Conservation (phyloP, 805 yeast species). For the Candida verbasci region DNA sequence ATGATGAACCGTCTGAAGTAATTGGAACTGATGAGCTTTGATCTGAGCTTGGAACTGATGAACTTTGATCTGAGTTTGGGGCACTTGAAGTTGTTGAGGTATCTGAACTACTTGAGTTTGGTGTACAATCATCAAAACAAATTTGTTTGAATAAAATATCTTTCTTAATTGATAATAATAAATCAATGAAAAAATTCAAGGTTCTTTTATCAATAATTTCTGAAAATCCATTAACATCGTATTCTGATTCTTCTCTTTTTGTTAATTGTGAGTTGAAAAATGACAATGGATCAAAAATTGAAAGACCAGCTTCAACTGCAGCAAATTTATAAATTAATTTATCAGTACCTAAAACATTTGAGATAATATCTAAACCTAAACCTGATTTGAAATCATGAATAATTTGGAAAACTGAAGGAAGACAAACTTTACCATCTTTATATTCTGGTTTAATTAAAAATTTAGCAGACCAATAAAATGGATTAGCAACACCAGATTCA, state of each 20-base stretch:
- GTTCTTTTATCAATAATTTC: background rate
- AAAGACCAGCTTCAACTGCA: background rate
- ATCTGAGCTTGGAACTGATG: background rate
- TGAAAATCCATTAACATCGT: background rate
- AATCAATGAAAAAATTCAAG: background rate
- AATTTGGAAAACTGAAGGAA: slow-evolving; percentile 19
- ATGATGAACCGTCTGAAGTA: too few species aligned
- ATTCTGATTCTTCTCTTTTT: slow-evolving; percentile 3
- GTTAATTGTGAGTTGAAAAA: background rate
- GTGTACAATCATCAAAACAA: slow-evolving; percentile 3
- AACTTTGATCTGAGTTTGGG: background rate
- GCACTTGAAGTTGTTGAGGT: background rate
- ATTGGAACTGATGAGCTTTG: background rate
- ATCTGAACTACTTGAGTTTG: too few species aligned
- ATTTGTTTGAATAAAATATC: slow-evolving; percentile 5
- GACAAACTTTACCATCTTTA: slow-evolving; percentile 17
- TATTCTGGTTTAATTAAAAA: slow-evolving; percentile 17
- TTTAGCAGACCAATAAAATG: slow-evolving; percentile 19
- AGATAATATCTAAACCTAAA: slow-evolving; percentile 4
- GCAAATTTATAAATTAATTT: slow-evolving; percentile 3
- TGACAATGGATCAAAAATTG: background rate
- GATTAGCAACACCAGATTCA: slow-evolving; percentile 10
- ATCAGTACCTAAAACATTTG: slow-evolving; percentile 1
- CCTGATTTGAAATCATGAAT: slow-evolving; percentile 11
- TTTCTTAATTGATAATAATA: slow-evolving; percentile 4